Conservation (phyloP, 768 basidiomycete genomes). For the Hydnomerulius pinastri region DNA sequence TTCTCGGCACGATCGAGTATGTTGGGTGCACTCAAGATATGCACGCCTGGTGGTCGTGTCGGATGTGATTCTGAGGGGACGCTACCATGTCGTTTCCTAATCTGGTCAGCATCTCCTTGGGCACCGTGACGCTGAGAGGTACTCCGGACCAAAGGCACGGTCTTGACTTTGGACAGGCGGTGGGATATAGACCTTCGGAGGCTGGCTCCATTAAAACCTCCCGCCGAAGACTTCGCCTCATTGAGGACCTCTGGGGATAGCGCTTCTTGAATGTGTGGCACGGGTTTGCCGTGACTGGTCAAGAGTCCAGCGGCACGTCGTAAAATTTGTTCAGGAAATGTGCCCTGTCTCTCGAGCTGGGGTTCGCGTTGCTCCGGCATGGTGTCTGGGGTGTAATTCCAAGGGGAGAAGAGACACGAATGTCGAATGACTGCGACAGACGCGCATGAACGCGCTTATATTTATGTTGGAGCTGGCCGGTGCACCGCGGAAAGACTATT, state of each 20-base stretch:
- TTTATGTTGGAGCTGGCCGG: no score
- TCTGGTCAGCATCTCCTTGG: conserved; percentile 11
- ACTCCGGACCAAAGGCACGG: conserved; percentile 31
- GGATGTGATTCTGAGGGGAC: conserved; percentile 4
- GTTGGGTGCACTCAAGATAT: conserved; percentile 1
- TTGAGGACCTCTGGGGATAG: conserved; percentile 3
- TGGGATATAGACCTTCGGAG: conserved; percentile 38
- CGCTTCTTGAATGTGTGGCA: conserved; percentile 5
- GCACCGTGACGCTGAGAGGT: conserved; percentile 21
- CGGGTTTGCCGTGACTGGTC: conserved; percentile 31
- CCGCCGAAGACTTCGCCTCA: no score
- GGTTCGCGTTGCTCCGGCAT: conserved; percentile 11
- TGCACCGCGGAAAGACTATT: not conserved
- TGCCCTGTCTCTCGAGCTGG: not conserved
- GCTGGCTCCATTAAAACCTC: conserved; percentile 11
- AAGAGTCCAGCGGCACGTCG: conserved; percentile 41
- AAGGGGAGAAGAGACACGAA: not conserved
- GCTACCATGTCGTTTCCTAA: conserved; percentile 22
- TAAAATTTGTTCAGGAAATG: conserved; percentile 26
- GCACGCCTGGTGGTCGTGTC: conserved; percentile 1
- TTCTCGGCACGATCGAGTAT: not conserved
- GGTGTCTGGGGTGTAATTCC: not conserved
- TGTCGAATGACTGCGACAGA: not conserved
- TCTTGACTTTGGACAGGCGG: conserved; percentile 35
- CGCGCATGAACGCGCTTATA: no score